Evolutionary conservation across 306 rosid genomes (phyloP), one percentile per base, ranked within the genome.

Genomic region (apple (Malus domestica)): DNA sequence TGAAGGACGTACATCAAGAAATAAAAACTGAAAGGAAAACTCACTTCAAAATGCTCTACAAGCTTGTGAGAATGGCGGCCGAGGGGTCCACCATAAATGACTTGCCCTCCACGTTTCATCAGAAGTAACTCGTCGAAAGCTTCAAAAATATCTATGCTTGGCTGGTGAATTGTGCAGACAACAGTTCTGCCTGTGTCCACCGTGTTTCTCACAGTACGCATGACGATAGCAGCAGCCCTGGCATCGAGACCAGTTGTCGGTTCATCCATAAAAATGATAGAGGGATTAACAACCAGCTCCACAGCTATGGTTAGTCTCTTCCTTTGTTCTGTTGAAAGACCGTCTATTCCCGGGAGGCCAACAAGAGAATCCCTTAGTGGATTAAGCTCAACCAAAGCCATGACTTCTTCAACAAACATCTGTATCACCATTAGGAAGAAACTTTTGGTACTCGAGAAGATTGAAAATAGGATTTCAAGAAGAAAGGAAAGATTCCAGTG

Each of bases 181-280:
- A 86, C 85, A 8, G 89, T 86, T 86, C 89, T 70, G n/a, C 89
- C 86, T 2, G 89, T 86, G 40, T 86, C 83, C 7, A 86, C 89
- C 0, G 89, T 86, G 59, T 86, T 85, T 74, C 89, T 74, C 38
- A 86, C 86, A 0, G 89, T 83, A 38, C 89, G 82, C 89, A 86
- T 86, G 67, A 86, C 86, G 25, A 86, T 86, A 54, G 89, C 86
- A 64, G 89, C 89, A 9, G 89, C 81, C 68, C 89, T 82, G 10
- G 89, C 89, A 80, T 86, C 89, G 19, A 86, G 86, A 42, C 89
- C 86, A 16, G 89, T 83, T 42, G 89, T 82, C n/a, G 89, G 89
- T 71, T 86, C 89, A 23, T 82, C 89, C 89, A 86, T 86, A 85
- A 86, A 86, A 55, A 86, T 82, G 30, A 86, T 82, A 0, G 89